phyloP scores from a whole-genome alignment of 768 basidiomycete species.

The Calocybe indica region DNA sequence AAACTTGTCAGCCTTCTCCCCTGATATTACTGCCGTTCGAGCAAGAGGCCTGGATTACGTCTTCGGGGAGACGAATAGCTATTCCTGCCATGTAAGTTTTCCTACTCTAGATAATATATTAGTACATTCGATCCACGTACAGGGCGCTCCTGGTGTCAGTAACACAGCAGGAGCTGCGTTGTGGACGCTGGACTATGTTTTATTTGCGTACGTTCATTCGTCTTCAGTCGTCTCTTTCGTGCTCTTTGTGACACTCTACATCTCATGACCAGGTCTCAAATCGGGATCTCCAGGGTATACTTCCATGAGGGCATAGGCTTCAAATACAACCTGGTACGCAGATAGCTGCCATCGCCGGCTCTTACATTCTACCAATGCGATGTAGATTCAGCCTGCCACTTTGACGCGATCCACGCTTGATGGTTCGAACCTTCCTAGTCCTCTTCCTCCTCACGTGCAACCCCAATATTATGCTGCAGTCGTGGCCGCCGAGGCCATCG shows the following conservation, averaged over 20 bases:
- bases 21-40: constrained; percentile 48
- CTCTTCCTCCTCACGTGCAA: constrained; percentile 56
- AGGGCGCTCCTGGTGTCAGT: constrained; percentile 52
- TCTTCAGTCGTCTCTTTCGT: neutral
- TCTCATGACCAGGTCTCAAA: constrained; percentile 10
- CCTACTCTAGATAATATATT: neutral
- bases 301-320: constrained; percentile 70
- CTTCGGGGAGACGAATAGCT: constrained; percentile 59
- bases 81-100: constrained; percentile 33
- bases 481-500: constrained; percentile 53
- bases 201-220: constrained; percentile 39
- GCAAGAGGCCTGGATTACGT: constrained; percentile 47
- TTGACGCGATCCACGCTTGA: constrained; percentile 54
- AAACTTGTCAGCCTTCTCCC: constrained; percentile 45
- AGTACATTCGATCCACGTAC: neutral
- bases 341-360: neutral
- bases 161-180: constrained; percentile 67
- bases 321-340: constrained; percentile 60
- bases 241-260: too few relatives aligned
- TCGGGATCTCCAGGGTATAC: constrained; percentile 48
- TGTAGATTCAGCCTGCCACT: constrained; percentile 57
- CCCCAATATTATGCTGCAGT: constrained; percentile 63
- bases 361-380: neutral
- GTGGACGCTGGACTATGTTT: constrained; percentile 61
- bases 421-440: constrained; percentile 41